A percentile compares a stretch with the other conserved stretches of the same genome.
These are phyloP conservation scores for Saccharomyces kudriavzevii DNA, from an alignment of 805 yeast genomes.

Conservation along the genomic window DNA sequence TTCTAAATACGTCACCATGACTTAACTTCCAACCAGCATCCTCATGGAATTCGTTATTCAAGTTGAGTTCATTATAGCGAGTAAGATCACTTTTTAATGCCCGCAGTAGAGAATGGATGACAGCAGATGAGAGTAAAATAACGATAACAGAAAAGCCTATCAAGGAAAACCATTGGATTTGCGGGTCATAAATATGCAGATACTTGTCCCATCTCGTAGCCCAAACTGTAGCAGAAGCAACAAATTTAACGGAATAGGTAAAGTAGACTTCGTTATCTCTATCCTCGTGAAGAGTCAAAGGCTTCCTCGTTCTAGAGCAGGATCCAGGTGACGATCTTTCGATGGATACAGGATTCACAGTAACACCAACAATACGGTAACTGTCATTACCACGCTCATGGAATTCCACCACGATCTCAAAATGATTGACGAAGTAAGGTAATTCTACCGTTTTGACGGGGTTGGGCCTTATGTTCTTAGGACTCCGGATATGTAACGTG, in stretches of 20 bases:
- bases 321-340: slow-evolving; percentile 35
- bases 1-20: slow-evolving; percentile 90
- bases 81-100: slow-evolving; percentile 80
- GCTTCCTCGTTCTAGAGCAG: slow-evolving; percentile 26
- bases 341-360: slow-evolving; percentile 62
- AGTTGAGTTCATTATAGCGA: slow-evolving; percentile 79
- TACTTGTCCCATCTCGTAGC: slow-evolving; percentile 99
- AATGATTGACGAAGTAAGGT: slow-evolving; percentile 74
- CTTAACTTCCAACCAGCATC: slow-evolving; percentile 96
- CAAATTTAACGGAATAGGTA: slow-evolving; percentile 75
- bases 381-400: slow-evolving; percentile 62
- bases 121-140: slow-evolving; percentile 62
- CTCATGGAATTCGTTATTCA: slow-evolving; percentile 80
- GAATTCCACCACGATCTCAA: slow-evolving; percentile 69
- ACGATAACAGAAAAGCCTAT: slow-evolving; percentile 81
- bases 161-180: slow-evolving; percentile 92
- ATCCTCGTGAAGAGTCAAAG: slow-evolving; percentile 43
- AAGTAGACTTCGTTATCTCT: slow-evolving; percentile 52
- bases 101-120: slow-evolving; percentile 68
- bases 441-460: slow-evolving; percentile 24
- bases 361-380: slow-evolving; percentile 85
- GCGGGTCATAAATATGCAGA: slow-evolving; percentile 82
- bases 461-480: slow-evolving; percentile 8
- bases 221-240: slow-evolving; percentile 71
- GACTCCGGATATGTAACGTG: slow-evolving; percentile 11